Base-by-base conservation (phyloP, 2,329 filamentous ascomycete genomes). In the Dryadomyces quercus-mongolicae region DNA sequence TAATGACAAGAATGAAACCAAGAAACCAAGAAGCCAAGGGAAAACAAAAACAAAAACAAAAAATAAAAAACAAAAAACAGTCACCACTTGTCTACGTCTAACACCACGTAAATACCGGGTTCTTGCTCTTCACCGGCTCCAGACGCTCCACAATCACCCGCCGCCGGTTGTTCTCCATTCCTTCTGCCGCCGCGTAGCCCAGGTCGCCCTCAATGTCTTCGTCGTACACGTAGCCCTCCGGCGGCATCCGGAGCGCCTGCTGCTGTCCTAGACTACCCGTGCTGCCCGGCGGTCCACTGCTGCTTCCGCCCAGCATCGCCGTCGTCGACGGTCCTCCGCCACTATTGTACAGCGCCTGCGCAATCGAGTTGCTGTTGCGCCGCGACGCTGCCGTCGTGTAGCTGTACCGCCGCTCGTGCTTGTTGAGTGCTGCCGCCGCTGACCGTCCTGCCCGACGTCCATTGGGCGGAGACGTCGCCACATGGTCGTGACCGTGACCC, bases 101-200 rank as follows among this genome's bases (percentile, higher is more conserved):
- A 74, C 93, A 98, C 88, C 93, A 98, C 47, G 88, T 95, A 70
- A 98, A 98, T 36, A 98, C 90, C 2, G 93, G 93, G 66, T 95
- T 94, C 67, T 86, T 86, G 65, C 84, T 88, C 76, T 97, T 97
- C 58, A 98, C 93, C 57, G 92, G 87, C 74, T 98, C 93, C 56
- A 98, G 72, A 59, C 93, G 78, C 74, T 98, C 93, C 49, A 98
- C 91, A 74, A 98, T 97, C 49, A 98, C 93, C 70, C 93, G 95
- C 62, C 91, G 81, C 66, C 86, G 84, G 63, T 90, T 88, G 13
- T 88, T 88, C 69, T 97, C 93, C 81, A 95, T 89, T 25, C 89
- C 93, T 67, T 92, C 88, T 0, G 93, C 93, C 1, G 91, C 92
- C 12, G 91, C 89, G 69, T 95, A 98, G 10, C 93, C 93, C 31